Conservation (phyloP, 305 asterid species). For the Caryopteris hybrid region DNA sequence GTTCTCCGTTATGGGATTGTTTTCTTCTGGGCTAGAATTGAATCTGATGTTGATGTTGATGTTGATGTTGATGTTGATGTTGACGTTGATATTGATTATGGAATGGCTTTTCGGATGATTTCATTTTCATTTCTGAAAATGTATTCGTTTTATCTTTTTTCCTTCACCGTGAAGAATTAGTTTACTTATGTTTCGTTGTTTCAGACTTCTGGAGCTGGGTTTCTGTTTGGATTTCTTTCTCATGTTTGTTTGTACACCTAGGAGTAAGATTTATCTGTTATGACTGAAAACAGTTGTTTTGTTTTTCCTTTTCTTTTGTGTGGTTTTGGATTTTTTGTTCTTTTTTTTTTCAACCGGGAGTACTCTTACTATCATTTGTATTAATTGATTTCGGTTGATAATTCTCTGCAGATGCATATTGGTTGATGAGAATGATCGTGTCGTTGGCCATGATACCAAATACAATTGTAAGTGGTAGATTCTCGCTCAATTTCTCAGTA, state of each 20-base stretch:
- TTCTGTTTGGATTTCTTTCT: background rate
- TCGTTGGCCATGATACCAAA: slow-evolving; percentile 91
- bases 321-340: background rate
- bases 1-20: background rate
- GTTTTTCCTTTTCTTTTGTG: background rate
- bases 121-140: background rate
- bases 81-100: background rate
- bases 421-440: slow-evolving; percentile 87
- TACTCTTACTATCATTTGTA: background rate
- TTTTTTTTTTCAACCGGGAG: too few relatives aligned
- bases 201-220: background rate
- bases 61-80: background rate
- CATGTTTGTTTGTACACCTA: background rate
- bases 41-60: background rate
- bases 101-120: background rate
- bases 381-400: background rate
- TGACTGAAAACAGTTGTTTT: too few relatives aligned
- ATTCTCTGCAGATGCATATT: slow-evolving; percentile 73
- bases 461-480: slow-evolving; percentile 67
- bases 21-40: too few relatives aligned
- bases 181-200: background rate
- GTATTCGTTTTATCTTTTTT: background rate
- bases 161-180: background rate
- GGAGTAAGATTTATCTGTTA: background rate
- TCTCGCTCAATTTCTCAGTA: background rate